phyloP scores from a whole-genome alignment of 2,329 filamentous ascomycete genomes.

The Aspergillus tamarii region DNA sequence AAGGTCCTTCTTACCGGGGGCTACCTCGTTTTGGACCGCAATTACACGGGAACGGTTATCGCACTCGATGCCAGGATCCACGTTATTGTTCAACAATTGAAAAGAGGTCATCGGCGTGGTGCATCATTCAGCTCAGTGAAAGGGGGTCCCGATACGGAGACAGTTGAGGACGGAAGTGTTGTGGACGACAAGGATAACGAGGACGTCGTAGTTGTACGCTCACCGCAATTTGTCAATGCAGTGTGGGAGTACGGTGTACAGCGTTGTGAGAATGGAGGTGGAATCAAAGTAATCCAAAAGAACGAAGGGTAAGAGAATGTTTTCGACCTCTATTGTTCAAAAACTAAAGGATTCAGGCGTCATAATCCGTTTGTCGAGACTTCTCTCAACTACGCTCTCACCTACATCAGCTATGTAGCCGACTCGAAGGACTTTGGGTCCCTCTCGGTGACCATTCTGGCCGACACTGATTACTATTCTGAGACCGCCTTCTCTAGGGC shows the following conservation, averaged over 20 bases:
- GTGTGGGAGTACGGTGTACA: conserved; percentile 86
- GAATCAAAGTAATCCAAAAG: conserved; percentile 75
- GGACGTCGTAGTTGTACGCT: conserved; percentile 79
- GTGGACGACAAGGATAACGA: conserved; percentile 63
- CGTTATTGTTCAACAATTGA: conserved; percentile 59
- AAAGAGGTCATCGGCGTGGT: conserved; percentile 35
- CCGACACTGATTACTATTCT: conserved; percentile 97
- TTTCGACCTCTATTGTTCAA: background rate
- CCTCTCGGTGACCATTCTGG: conserved; percentile 80
- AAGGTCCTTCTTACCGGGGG: conserved; percentile 95
- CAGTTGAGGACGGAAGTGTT: conserved; percentile 16
- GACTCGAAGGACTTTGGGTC: conserved; percentile 63
- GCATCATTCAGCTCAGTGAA: conserved; percentile 20
- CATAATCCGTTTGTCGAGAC: conserved; percentile 91
- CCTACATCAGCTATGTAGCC: conserved; percentile 65
- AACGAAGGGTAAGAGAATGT: conserved; percentile 36
- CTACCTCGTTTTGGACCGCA: conserved; percentile 88
- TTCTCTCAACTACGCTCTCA: conserved; percentile 82
- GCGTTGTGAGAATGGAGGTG: conserved; percentile 70
- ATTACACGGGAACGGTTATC: conserved; percentile 75
- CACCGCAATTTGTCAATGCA: conserved; percentile 86
- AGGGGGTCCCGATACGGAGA: conserved; percentile 14
- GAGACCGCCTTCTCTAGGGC: conserved; percentile 55
- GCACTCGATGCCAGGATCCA: conserved; percentile 68
- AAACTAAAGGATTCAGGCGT: conserved; percentile 43